A percentile compares a stretch with the other conserved stretches of the same genome.
phyloP scores from a whole-genome alignment of 352 stramenopile genomes.

The Lagenidium giganteum region DNA sequence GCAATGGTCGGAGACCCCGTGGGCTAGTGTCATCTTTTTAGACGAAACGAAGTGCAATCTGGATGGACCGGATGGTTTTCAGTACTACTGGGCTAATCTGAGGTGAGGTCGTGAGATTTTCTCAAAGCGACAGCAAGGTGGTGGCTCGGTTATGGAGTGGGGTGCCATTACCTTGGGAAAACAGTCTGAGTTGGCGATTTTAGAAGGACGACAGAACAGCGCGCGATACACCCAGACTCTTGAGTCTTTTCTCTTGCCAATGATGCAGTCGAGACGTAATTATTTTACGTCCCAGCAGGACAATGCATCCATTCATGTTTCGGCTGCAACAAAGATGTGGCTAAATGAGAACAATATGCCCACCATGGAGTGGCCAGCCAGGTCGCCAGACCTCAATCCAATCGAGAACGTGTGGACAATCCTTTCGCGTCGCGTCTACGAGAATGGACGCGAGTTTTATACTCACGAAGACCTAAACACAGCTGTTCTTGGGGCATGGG shows the following conservation, averaged over 20 bases:
- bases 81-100: slow-evolving; percentile 24
- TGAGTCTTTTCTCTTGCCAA: slow-evolving; percentile 1
- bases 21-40: slow-evolving; percentile 34
- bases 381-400: slow-evolving; percentile 5
- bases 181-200: not conserved
- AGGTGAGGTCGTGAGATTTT: not conserved
- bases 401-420: slow-evolving; percentile 8
- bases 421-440: not conserved
- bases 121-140: not conserved
- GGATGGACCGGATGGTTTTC: slow-evolving; percentile 28
- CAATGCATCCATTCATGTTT: slow-evolving; percentile 7
- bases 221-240: slow-evolving; percentile 8
- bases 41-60: slow-evolving; percentile 40
- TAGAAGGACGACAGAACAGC: slow-evolving; percentile 1
- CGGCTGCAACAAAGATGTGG: slow-evolving; percentile 2
- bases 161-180: slow-evolving; percentile 2
- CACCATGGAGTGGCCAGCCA: slow-evolving; percentile 5
- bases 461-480: too few relatives aligned
- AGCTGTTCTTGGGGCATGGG: too few relatives aligned
- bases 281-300: slow-evolving; percentile 10
- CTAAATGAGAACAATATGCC: not conserved
- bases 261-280: slow-evolving; percentile 1
- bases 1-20: too few relatives aligned
- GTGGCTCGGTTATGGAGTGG: slow-evolving; percentile 12
- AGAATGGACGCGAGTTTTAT: too few relatives aligned